Percentiles rank a stretch among this genome's conserved stretches.
Evolutionary conservation across 345 rosid genomes (phyloP).

Genomic region (Lepidium didymum): DNA sequence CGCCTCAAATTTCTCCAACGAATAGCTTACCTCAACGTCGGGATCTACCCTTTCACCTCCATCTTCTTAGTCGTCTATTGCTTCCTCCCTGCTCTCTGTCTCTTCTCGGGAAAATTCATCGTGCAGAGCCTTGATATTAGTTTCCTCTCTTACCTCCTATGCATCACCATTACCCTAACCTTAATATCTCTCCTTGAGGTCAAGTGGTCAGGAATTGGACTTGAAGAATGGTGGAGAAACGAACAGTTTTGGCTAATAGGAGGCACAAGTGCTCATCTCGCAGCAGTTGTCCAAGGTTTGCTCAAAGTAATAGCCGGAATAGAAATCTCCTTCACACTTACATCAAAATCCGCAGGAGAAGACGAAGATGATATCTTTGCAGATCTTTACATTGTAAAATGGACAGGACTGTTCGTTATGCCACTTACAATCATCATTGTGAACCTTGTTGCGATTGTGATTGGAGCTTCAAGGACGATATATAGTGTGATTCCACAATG

Average conservation of each 20-base stretch:
- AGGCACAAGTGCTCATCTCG: conserved; percentile 84
- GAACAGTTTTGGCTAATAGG: conserved; percentile 97
- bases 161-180: conserved; percentile 50
- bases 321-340: conserved; percentile 78
- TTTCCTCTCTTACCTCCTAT: conserved; percentile 66
- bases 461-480: conserved; percentile 58
- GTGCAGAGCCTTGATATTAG: conserved; percentile 49
- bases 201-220: conserved; percentile 76
- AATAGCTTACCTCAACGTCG: conserved; percentile 74
- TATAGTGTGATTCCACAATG: conserved; percentile 87
- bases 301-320: conserved; percentile 75
- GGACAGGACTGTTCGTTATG: conserved; percentile 82
- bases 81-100: conserved; percentile 84
- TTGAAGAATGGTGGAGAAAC: conserved; percentile 91
- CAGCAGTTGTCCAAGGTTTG: conserved; percentile 78
- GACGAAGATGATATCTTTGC: conserved; percentile 72
- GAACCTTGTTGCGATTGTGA: conserved; percentile 60
- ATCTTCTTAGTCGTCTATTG: conserved; percentile 67
- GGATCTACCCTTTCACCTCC: conserved; percentile 87
- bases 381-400: conserved; percentile 75
- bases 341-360: conserved; percentile 61
- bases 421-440: conserved; percentile 72
- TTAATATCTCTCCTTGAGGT: conserved; percentile 81
- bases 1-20: conserved; percentile 87
- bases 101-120: conserved; percentile 71